Conservation (phyloP, 1,139 yeast species). For the Eremothecium gossypii region DNA sequence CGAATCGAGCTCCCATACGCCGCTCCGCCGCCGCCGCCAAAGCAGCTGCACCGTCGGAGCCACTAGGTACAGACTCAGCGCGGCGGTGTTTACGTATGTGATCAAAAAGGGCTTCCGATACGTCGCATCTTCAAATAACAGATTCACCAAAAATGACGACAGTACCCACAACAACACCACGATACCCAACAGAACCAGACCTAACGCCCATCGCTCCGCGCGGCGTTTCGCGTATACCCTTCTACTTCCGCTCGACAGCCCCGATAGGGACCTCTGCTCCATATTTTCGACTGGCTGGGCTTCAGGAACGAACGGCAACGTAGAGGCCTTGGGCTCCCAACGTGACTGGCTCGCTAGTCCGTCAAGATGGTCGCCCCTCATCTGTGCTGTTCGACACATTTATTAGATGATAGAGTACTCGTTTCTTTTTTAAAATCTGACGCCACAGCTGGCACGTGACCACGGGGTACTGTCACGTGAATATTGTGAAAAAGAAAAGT, state of each 20-base stretch:
- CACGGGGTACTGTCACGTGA: not conserved
- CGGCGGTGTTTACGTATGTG: conserved; percentile 82
- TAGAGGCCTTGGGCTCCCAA: no score
- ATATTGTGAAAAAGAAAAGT: not conserved
- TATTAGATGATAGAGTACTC: no score
- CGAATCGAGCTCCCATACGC: not conserved
- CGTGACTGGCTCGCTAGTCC: no score
- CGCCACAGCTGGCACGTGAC: not conserved
- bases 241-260: no score
- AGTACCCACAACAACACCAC: conserved; percentile 85
- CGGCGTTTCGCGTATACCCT: no score
- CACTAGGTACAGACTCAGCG: conserved; percentile 64
- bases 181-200: conserved; percentile 57
- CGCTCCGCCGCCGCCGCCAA: not conserved
- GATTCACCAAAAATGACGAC: conserved; percentile 72
- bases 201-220: conserved; percentile 50
- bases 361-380: no score
- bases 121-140: conserved; percentile 53
- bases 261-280: no score
- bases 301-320: no score
- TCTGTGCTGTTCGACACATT: no score
- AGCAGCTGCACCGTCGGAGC: not conserved
- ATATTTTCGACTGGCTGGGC: no score
- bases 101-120: conserved; percentile 90
- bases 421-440: no score